Percentiles rank a stretch among this genome's conserved stretches.
These are phyloP conservation scores for Aspergillus pseudoterreus DNA, from an alignment of 2,329 filamentous ascomycete genomes.

Conservation along the genomic window DNA sequence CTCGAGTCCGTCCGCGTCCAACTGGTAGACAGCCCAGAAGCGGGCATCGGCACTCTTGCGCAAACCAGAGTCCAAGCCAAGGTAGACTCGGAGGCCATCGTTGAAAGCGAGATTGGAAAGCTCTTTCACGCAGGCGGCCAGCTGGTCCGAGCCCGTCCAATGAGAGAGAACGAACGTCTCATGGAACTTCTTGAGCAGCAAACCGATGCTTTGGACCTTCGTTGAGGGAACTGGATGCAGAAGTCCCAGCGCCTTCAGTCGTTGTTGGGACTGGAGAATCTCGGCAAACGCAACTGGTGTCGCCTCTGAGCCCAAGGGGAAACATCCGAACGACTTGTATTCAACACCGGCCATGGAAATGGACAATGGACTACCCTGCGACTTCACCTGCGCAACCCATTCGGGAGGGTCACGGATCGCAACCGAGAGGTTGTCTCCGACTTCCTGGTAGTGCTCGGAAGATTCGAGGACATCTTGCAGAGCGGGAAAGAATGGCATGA, in stretches of 20 bases:
- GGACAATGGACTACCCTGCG: constrained; percentile 35
- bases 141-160: constrained; percentile 16
- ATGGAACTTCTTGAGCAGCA: constrained; percentile 29
- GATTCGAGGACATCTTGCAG: constrained; percentile 25
- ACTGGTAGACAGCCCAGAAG: constrained; percentile 41
- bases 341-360: constrained; percentile 34
- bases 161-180: constrained; percentile 20
- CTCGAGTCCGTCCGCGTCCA: constrained; percentile 31
- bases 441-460: constrained; percentile 13
- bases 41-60: constrained; percentile 33
- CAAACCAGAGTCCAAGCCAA: constrained; percentile 42
- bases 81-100: constrained; percentile 28
- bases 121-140: constrained; percentile 28
- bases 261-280: constrained; percentile 43
- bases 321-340: constrained; percentile 43
- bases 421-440: constrained; percentile 5
- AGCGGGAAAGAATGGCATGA: constrained; percentile 25
- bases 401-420: constrained; percentile 28
- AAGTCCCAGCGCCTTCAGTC: constrained; percentile 39
- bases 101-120: constrained; percentile 26
- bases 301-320: constrained; percentile 45
- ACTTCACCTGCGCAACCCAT: constrained; percentile 30
- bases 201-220: constrained; percentile 34
- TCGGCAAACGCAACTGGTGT: constrained; percentile 41
- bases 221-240: constrained; percentile 35